These are phyloP conservation scores for Mortierella hygrophila DNA, from an alignment of 192 early-diverging fungal genomes.

Conservation along the genomic window DNA sequence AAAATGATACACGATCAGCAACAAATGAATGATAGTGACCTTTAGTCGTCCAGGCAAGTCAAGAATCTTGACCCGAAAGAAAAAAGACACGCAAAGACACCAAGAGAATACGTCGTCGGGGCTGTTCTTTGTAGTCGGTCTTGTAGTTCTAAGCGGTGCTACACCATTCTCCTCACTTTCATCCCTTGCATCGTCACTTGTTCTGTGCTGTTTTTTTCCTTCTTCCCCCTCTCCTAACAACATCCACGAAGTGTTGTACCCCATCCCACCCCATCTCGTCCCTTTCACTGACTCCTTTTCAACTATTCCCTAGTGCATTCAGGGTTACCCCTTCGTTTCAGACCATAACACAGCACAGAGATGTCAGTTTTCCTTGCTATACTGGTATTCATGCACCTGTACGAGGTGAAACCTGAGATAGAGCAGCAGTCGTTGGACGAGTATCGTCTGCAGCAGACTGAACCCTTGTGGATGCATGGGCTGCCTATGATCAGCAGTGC, in stretches of 20 bases:
- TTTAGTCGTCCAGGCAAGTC: background rate
- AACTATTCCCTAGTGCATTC: background rate
- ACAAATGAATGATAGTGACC: background rate
- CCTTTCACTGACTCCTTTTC: background rate
- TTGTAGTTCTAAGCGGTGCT: no score
- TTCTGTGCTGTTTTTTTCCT: no score
- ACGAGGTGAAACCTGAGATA: background rate
- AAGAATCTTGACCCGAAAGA: background rate
- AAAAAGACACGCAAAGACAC: no score
- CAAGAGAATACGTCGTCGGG: no score
- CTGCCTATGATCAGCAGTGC: constrained; percentile 13
- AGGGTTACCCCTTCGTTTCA: background rate
- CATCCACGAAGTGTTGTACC: no score
- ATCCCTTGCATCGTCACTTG: no score
- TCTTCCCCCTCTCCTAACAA: no score
- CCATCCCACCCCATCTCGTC: no score
- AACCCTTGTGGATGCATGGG: background rate
- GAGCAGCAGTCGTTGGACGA: background rate
- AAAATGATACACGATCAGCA: background rate
- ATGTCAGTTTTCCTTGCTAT: constrained; percentile 10
- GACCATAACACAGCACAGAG: background rate
- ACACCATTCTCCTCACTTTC: no score
- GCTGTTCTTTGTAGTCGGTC: no score
- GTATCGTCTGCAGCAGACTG: background rate
- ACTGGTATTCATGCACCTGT: constrained; percentile 5